phyloP scores from a whole-genome alignment of 345 rosid genomes.

The Eutrema japonicum region DNA sequence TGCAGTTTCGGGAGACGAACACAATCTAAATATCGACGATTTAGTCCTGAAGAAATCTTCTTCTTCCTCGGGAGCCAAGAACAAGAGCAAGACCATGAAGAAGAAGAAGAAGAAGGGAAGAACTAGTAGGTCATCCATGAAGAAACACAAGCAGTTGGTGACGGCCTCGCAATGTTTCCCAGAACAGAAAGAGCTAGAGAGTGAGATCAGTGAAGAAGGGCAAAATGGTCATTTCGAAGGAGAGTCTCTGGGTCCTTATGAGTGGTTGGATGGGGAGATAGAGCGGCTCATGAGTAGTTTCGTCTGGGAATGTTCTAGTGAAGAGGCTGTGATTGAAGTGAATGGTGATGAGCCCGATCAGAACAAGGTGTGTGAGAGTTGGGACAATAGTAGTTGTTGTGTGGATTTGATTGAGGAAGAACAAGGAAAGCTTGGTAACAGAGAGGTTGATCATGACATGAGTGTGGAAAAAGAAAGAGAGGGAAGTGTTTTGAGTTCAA shows the following conservation, averaged over 20 bases:
- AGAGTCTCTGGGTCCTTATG: conserved; percentile 61
- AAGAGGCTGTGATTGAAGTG: conserved; percentile 16
- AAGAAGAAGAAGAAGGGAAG: conserved; percentile 45
- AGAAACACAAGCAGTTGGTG: conserved; percentile 50
- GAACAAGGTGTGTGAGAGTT: conserved; percentile 32
- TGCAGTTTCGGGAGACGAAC: conserved; percentile 3
- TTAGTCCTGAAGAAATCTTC: conserved; percentile 18
- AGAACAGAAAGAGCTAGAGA: conserved; percentile 20
- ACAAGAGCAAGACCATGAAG: conserved; percentile 24
- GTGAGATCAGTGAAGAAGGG: conserved; percentile 16
- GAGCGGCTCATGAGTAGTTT: conserved; percentile 49
- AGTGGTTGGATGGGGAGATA: conserved; percentile 76
- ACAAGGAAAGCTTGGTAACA: conserved; percentile 25
- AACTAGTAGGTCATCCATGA: conserved; percentile 51
- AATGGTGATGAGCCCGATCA: conserved; percentile 25
- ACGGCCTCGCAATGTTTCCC: conserved; percentile 26
- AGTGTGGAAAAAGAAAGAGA: conserved; percentile 33
- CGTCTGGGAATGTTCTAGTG: conserved; percentile 38
- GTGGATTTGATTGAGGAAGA: conserved; percentile 41
- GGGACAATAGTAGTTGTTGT: conserved; percentile 41
- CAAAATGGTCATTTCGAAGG: conserved; percentile 23
- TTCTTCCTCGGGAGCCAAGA: conserved; percentile 23
- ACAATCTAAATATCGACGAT: not conserved
- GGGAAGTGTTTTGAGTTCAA: conserved; percentile 43
- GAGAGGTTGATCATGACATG: conserved; percentile 31